Base-by-base conservation (phyloP, 2,329 filamentous ascomycete genomes). In the Claviceps fusiformis region DNA sequence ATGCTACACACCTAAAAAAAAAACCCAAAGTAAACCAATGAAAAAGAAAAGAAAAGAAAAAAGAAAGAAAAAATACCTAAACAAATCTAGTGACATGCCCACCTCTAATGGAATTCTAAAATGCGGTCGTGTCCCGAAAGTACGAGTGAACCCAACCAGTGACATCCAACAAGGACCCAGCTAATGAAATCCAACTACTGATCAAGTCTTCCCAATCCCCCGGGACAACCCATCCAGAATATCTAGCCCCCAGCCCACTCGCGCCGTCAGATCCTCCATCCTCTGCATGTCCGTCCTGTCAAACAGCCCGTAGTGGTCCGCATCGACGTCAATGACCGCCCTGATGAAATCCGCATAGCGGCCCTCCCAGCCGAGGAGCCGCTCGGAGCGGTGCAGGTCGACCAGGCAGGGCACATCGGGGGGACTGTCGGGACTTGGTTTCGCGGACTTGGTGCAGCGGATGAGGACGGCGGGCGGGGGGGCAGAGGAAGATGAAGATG, bases 271-370 rank as follows among this genome's bases (percentile, higher is more conserved):
- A 2, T 50, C 39, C 8, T 59, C 49, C 13, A 61, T 54, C 58
- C 57, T 27, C 17, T 17, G 13, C 49, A n/a, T 19, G 13, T 52
- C 27, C 2, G 11, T 35, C 24, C 31, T 59, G 3, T 65, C 61
- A 60, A 67, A 67, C 31, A 67, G 44, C n/a, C 53, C 54, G 43
- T 62, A 67, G 54, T 67, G 65, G 27, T 64, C 52, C 9, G 63
- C 58, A 31, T 65, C 59, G 13, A 64, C 59, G 35, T 67, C 65
- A 53, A 65, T 56, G 7, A 62, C 58, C 3, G 63, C 63, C 56
- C 60, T 63, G 60, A 67, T 64, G 43, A 66, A 67, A 50, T 62
- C 61, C 1, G 61, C 59, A 41, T 62, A 57, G 11, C 56, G 58
- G n/a, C 57, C 64, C 51, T 62, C 57, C 65, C 64, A 67, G 31